Percentiles rank a stretch among this genome's conserved stretches.
These are phyloP conservation scores for Verticillium nonalfalfae DNA, from an alignment of 2,329 filamentous ascomycete genomes.

Conservation along the genomic window DNA sequence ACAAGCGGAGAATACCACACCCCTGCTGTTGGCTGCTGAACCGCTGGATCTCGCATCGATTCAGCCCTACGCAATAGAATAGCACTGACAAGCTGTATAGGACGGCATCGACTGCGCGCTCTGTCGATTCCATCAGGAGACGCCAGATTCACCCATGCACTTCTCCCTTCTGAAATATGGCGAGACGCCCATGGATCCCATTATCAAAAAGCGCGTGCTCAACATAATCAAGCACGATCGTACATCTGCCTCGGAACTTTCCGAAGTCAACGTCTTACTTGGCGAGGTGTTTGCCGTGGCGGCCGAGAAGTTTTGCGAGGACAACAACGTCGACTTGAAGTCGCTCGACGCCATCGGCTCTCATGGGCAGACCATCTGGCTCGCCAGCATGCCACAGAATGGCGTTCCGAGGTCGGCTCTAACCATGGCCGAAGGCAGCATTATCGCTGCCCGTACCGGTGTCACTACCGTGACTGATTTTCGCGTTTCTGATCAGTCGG, in stretches of 20 bases:
- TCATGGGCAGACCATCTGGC: conserved; percentile 45
- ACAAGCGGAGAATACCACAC: neutral
- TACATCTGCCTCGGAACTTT: conserved; percentile 45
- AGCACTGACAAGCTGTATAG: conserved; percentile 35
- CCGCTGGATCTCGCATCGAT: neutral
- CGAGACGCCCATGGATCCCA: conserved; percentile 45
- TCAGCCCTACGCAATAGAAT: neutral
- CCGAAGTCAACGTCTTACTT: conserved; percentile 50
- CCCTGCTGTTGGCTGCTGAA: neutral
- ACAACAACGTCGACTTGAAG: conserved; percentile 31
- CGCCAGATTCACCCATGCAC: conserved; percentile 44
- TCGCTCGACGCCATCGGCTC: conserved; percentile 48
- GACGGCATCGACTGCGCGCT: conserved; percentile 54
- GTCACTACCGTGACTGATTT: conserved; percentile 55
- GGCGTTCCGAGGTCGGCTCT: conserved; percentile 40
- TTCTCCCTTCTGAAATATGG: conserved; percentile 52
- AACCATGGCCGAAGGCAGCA: conserved; percentile 50
- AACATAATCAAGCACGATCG: conserved; percentile 48
- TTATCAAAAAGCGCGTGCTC: conserved; percentile 50
- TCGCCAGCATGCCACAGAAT: conserved; percentile 43
- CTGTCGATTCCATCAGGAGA: conserved; percentile 47
- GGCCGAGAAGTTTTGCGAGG: conserved; percentile 40
- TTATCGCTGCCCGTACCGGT: conserved; percentile 47
- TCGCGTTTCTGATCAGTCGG: conserved; percentile 47
- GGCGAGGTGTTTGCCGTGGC: conserved; percentile 50